Evolutionary conservation across 768 basidiomycete species (phyloP), one percentile per base, ranked within the genome.

Genomic region (Lactarius psammicola): DNA sequence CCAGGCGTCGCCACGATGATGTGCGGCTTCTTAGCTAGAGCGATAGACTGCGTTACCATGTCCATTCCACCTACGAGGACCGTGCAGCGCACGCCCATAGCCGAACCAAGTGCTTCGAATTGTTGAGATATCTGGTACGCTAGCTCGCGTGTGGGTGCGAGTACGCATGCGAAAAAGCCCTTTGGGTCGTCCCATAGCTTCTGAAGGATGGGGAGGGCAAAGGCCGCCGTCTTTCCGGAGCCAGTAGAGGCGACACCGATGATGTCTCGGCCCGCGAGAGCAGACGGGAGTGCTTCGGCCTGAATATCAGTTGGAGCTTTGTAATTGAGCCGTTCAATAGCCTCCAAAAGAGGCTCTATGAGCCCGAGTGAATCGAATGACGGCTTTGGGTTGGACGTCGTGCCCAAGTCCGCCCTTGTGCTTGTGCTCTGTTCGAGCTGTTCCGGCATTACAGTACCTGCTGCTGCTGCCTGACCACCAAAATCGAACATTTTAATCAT

Each of bases 171-270:
- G 74, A 95, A 99, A 46, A 96, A 83, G 26, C 94, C 92, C 72
- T 89, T 89, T 55, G 97, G 97, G 34, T 95, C 91, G 57, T 95
- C 91, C 95, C 95, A 98, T 76, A 98, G 78, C 70, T 93, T 93
- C 76, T 99, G 97, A 40, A 99, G 79, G 65, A 99, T 96, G 2
- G 97, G 97, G 6, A 98, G 79, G 30, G 93, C 94, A 77, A 98
- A 98, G 26, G 97, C 95, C 18, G 95, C 96, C 0, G 97, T 98
- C 80, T 99, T 98, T 70, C 96, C 97, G 15, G 92, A 94, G 34
- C 97, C 97, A 11, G 97, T 99, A 70, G 93, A 88, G 36, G 97
- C 97, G n/a, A 99, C 90, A 23, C 97, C 97, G 65, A 99, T 98
- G 70, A 99, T 92, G 78, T 99, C 97, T 72, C 89, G 86, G 0